Percentiles rank a stretch among this genome's conserved stretches.
phyloP scores from a whole-genome alignment of 495 filamentous ascomycete species.

The Xylaria palmicola region DNA sequence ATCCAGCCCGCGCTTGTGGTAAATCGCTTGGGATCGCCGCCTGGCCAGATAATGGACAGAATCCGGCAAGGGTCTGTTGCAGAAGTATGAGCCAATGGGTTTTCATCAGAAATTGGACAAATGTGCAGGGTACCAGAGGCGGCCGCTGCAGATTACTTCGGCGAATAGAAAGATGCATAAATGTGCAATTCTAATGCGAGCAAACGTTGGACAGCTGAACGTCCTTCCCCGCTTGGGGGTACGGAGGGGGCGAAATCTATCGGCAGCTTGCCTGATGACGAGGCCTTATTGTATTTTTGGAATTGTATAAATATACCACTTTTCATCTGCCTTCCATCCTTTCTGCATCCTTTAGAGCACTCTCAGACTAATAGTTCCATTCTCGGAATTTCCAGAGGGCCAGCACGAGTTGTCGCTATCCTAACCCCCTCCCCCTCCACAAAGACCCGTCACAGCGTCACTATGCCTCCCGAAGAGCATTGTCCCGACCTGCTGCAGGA shows the following conservation, averaged over 20 bases:
- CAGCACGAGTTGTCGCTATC: no score
- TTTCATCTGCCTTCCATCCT: no score
- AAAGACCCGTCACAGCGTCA: not conserved
- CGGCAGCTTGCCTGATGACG: no score
- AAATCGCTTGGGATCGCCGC: not conserved
- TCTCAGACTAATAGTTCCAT: no score
- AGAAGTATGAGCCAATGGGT: not conserved
- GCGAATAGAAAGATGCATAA: not conserved
- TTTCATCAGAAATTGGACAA: not conserved
- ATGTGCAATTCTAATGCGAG: not conserved
- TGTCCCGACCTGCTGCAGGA: not conserved
- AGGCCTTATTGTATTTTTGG: no score
- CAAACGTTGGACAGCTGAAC: not conserved
- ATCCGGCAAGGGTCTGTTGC: not conserved
- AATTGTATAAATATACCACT: no score
- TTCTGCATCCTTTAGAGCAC: no score
- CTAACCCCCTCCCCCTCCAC: no score
- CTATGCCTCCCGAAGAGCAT: not conserved
- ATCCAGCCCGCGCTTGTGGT: not conserved
- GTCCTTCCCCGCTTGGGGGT: no score
- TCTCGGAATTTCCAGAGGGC: no score
- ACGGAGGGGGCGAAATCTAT: not conserved
- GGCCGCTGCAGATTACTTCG: not conserved
- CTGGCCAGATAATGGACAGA: not conserved
- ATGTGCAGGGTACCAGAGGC: not conserved